These are phyloP conservation scores for Magnolia officinalis DNA, from an alignment of 164 flowering plant genomes.

Conservation along the genomic window DNA sequence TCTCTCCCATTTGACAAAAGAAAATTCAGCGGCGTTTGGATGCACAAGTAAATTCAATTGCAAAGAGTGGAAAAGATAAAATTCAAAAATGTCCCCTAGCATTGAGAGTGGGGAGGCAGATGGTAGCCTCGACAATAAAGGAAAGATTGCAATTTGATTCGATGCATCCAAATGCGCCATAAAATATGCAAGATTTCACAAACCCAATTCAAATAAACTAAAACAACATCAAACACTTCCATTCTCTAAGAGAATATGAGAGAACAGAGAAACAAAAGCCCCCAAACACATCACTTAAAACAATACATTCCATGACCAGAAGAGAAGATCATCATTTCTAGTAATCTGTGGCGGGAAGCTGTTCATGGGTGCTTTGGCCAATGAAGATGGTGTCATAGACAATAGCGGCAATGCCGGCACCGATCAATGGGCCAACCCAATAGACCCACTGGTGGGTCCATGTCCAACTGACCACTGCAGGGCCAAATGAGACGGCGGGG, in stretches of 20 bases:
- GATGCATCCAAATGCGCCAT: too few species aligned
- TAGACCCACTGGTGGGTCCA: slow-evolving; percentile 47
- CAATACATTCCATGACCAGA: background rate
- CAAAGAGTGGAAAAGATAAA: too few species aligned
- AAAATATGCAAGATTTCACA: background rate
- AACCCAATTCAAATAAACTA: background rate
- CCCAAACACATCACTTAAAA: background rate
- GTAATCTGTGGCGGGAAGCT: slow-evolving; percentile 30
- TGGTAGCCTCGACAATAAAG: too few species aligned
- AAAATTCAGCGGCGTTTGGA: too few species aligned
- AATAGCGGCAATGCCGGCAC: slow-evolving; percentile 34
- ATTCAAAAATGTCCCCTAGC: too few species aligned
- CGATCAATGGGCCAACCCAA: slow-evolving; percentile 41
- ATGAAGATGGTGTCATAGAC: slow-evolving; percentile 34
- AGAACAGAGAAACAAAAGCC: background rate
- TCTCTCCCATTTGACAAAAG: too few species aligned
- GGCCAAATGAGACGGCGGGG: slow-evolving; percentile 45
- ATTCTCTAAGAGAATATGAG: background rate
- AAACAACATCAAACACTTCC: background rate
- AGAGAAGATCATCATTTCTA: slow-evolving; percentile 5
- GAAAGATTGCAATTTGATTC: too few species aligned
- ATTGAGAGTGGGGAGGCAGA: too few species aligned
- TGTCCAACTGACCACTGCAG: slow-evolving; percentile 44
- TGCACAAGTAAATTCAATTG: too few species aligned
- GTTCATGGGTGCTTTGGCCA: slow-evolving; percentile 31